Evolutionary conservation across 768 basidiomycete species (phyloP), one percentile per base, ranked within the genome.

Genomic region (Kwoniella sp.): DNA sequence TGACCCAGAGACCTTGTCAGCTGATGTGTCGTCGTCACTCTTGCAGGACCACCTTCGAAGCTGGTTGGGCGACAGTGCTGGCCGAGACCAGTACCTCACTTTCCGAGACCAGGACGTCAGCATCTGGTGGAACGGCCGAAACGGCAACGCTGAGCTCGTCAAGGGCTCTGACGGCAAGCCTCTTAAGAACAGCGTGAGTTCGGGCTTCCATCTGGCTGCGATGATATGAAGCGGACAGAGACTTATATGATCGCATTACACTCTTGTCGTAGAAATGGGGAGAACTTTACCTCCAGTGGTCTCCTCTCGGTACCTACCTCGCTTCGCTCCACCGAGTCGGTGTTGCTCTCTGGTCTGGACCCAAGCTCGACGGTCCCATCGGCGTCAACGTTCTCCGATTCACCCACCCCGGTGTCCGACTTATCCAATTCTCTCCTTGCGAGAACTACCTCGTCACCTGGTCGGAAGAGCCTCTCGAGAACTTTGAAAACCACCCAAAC

Each of bases 391-490:
- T 91, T 68, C 89, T 90, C 76, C 89, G 92, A 52, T 97, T 96
- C 78, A 93, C 93, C 17, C 96, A 99, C 81, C 93, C 93, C 4
- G 85, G 94, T 61, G 92, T 95, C 75, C 93, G 93, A 81, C 85
- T 97, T 55, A 89, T 99, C 79, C 94, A 97, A 81, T 98, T 98
- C 82, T 97, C 95, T 9, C 93, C 96, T 2, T 91, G 90, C 83
- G 96, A 99, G 82, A 88, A 91, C 63, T 98, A 95, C 82, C 83
- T 99, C 65, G 91, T 98, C 74, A 98, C 96, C 47, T 97, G 93
- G 92, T 97, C 96, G 1, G 89, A 92, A 71, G 92, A 95, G 71
- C 88, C 93, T 15, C 93, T 98, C 70, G 85, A 89, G 45, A 89
- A 93, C 29, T 88, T 90, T 26, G 89, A 91, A 65, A 88, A 87